Percentiles rank a stretch among this genome's conserved stretches.
Evolutionary conservation across 2,329 filamentous ascomycete species (phyloP).

Genomic region (Penicillium verrucosum): DNA sequence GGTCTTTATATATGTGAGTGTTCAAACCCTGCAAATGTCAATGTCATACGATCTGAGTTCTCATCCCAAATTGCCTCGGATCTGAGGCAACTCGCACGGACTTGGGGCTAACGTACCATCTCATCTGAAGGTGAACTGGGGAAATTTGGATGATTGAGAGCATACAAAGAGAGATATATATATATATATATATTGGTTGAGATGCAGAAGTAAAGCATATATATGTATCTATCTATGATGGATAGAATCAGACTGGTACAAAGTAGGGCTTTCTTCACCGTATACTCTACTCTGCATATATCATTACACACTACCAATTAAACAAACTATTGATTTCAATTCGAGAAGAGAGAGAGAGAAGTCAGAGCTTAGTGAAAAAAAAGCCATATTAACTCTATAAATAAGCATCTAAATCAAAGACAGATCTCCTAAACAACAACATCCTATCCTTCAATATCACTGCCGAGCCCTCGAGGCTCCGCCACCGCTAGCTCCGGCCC

Average conservation of each 20-base stretch:
- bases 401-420: neutral
- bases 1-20: neutral
- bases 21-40: too few species aligned
- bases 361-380: neutral
- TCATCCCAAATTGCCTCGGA: neutral
- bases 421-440: neutral
- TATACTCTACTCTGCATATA: neutral
- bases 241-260: neutral
- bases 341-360: neutral
- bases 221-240: neutral
- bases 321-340: neutral
- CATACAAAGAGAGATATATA: neutral
- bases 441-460: conserved; percentile 5
- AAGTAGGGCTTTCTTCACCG: neutral
- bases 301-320: neutral
- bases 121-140: neutral
- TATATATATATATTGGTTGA: neutral
- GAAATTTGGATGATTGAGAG: neutral
- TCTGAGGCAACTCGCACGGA: conserved; percentile 2
- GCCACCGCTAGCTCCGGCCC: conserved; percentile 28
- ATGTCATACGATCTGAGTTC: neutral
- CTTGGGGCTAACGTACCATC: neutral
- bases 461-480: conserved; percentile 25
- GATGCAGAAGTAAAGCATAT: neutral
- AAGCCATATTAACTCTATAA: neutral